phyloP scores from a whole-genome alignment of 129 eudicot species.

The Artemisia tridentata region DNA sequence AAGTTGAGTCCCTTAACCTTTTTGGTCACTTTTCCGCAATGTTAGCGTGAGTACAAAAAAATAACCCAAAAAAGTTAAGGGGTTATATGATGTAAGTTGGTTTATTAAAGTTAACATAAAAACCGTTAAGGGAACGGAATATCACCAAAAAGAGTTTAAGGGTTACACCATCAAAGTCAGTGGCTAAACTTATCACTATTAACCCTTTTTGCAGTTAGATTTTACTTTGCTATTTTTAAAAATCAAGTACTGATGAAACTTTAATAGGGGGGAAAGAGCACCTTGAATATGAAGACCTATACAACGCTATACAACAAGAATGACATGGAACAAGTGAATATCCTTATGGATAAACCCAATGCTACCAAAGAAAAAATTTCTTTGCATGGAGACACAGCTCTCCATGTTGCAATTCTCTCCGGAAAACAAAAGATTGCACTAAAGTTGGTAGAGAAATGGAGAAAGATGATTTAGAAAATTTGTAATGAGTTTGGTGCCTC shows the following conservation, averaged over 20 bases:
- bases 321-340: neutral
- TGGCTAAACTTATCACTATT: too few relatives aligned
- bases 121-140: too few relatives aligned
- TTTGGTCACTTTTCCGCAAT: too few relatives aligned
- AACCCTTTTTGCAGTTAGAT: neutral
- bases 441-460: constrained; percentile 32
- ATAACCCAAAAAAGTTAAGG: too few relatives aligned
- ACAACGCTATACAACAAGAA: constrained; percentile 30
- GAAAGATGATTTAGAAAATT: constrained; percentile 29
- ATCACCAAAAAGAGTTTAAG: too few relatives aligned
- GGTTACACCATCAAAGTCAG: too few relatives aligned
- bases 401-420: constrained; percentile 43
- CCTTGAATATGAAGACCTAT: constrained; percentile 24
- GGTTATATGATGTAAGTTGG: too few relatives aligned
- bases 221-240: neutral
- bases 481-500: constrained; percentile 46
- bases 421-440: constrained; percentile 38
- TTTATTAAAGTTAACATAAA: too few relatives aligned
- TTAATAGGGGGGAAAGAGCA: constrained; percentile 22
- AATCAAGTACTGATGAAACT: neutral
- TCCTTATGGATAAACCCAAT: constrained; percentile 18
- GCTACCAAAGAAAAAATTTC: constrained; percentile 31
- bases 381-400: constrained; percentile 42
- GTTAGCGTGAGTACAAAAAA: too few relatives aligned
- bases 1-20: too few relatives aligned